These are phyloP conservation scores for Aspergillus arachidicola DNA, from an alignment of 2,329 filamentous ascomycete genomes.

Conservation along the genomic window DNA sequence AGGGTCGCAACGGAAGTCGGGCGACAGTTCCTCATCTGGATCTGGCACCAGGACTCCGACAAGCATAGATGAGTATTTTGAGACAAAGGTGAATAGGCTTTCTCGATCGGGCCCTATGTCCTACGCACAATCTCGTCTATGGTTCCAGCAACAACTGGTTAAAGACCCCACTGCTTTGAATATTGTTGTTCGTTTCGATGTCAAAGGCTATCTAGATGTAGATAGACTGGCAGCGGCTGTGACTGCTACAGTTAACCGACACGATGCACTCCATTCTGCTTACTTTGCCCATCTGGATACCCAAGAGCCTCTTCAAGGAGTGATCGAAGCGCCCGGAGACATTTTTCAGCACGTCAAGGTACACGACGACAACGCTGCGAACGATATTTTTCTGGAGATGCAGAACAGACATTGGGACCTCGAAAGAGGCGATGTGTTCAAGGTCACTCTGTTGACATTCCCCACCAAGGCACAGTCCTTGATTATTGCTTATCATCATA, in stretches of 20 bases:
- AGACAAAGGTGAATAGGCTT: background rate
- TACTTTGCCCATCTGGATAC: background rate
- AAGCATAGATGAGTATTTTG: background rate
- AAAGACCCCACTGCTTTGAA: background rate
- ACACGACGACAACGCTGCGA: background rate
- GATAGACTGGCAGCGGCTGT: background rate
- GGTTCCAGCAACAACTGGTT: background rate
- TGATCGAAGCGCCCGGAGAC: background rate
- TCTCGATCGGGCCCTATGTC: background rate
- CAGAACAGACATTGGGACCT: too few relatives aligned
- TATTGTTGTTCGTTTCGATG: background rate
- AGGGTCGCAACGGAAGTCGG: background rate
- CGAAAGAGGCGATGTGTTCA: too few relatives aligned
- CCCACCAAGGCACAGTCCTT: background rate
- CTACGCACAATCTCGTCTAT: background rate
- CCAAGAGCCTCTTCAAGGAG: background rate
- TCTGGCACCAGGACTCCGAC: background rate
- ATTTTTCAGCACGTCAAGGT: background rate
- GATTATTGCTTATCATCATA: background rate
- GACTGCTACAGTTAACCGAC: background rate
- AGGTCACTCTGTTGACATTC: too few relatives aligned
- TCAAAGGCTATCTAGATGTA: background rate
- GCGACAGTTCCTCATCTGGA: background rate
- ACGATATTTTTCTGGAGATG: too few relatives aligned
- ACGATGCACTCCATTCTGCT: background rate